phyloP scores from a whole-genome alignment of 345 rosid species.

The Microthlaspi erraticum region DNA sequence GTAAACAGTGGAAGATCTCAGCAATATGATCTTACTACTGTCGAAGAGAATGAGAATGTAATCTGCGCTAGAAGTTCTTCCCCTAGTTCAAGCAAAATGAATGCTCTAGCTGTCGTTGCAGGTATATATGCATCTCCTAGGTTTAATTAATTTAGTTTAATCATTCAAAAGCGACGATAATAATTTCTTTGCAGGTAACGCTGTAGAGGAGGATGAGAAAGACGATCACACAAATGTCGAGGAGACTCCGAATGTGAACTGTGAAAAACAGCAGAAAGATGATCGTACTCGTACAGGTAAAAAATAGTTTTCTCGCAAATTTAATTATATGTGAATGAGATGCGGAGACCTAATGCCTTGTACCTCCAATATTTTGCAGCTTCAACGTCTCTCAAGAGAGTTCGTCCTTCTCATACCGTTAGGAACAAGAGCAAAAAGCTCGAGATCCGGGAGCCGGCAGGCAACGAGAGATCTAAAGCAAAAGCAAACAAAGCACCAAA shows the following conservation, averaged over 20 bases:
- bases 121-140: slow-evolving; percentile 45
- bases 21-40: slow-evolving; percentile 30
- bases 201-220: slow-evolving; percentile 41
- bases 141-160: slow-evolving; percentile 33
- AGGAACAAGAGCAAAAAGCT: slow-evolving; percentile 38
- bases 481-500: slow-evolving; percentile 1
- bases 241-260: too few relatives aligned
- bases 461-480: slow-evolving; percentile 34
- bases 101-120: slow-evolving; percentile 31
- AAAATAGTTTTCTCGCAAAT: slow-evolving; percentile 24
- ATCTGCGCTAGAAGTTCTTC: slow-evolving; percentile 42
- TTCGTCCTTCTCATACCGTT: slow-evolving; percentile 5
- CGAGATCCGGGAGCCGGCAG: slow-evolving; percentile 13
- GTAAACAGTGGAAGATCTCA: slow-evolving; percentile 32
- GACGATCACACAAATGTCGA: slow-evolving; percentile 23
- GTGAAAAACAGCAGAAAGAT: too few relatives aligned
- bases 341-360: neutral
- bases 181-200: slow-evolving; percentile 45
- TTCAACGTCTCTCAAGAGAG: slow-evolving; percentile 23
- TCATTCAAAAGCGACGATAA: neutral
- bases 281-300: too few relatives aligned
- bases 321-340: slow-evolving; percentile 1
- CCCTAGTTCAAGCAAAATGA: too few relatives aligned
- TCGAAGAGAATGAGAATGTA: too few relatives aligned
- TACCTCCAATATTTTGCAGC: slow-evolving; percentile 34